Evolutionary conservation across 208 protist genomes (phyloP).

Genomic region (Phytomonas francai): DNA sequence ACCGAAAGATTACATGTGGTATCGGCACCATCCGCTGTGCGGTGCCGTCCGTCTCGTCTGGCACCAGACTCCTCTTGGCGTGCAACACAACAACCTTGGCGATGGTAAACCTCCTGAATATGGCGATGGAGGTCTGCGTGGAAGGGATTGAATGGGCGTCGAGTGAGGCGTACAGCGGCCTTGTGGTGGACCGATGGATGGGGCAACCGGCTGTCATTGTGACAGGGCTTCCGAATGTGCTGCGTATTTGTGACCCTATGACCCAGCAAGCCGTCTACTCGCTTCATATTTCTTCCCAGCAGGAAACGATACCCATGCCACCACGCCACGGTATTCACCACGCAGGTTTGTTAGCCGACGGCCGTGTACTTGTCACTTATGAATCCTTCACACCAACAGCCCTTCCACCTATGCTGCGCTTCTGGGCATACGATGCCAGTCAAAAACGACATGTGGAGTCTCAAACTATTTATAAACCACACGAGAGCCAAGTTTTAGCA

Average conservation of each 20-base stretch:
- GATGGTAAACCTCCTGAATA: constrained; percentile 54
- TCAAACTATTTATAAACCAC: constrained; percentile 72
- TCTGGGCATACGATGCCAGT: constrained; percentile 63
- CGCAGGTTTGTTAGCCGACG: constrained; percentile 55
- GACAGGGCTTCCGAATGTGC: constrained; percentile 67
- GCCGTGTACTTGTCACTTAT: constrained; percentile 72
- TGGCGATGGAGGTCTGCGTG: constrained; percentile 40
- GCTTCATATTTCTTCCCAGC: constrained; percentile 80
- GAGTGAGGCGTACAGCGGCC: constrained; percentile 48
- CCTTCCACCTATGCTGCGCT: constrained; percentile 63
- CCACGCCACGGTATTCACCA: constrained; percentile 75
- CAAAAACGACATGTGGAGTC: constrained; percentile 55
- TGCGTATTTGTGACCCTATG: constrained; percentile 78
- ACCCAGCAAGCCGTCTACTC: constrained; percentile 85
- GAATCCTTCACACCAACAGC: constrained; percentile 52
- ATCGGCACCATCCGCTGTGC: constrained; percentile 39
- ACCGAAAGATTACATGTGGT: constrained; percentile 39
- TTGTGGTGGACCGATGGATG: constrained; percentile 68
- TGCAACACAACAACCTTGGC: constrained; percentile 66
- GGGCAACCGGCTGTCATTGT: constrained; percentile 69
- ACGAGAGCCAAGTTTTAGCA: constrained; percentile 46
- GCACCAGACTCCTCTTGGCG: constrained; percentile 48
- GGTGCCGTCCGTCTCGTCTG: constrained; percentile 20
- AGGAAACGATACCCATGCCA: constrained; percentile 64
- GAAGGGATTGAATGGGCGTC: constrained; percentile 80